Conservation (phyloP, 192 early-diverging fungal genomes). For the Backusella circina region DNA sequence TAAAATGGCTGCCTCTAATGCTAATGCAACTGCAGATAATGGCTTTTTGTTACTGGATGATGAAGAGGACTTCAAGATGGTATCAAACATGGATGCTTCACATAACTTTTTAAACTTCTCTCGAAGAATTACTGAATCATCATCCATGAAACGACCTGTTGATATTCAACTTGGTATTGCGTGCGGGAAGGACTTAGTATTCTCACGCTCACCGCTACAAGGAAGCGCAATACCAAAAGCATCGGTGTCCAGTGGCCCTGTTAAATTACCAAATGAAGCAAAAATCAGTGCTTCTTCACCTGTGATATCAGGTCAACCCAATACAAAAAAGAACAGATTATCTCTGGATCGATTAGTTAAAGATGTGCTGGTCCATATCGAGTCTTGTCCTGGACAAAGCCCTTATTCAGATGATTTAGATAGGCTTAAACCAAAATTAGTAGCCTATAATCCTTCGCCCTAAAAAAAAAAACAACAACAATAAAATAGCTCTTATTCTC, state of each 20-base stretch:
- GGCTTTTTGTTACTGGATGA: neutral
- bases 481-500: neutral
- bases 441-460: neutral
- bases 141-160: constrained; percentile 10
- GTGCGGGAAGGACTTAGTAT: neutral
- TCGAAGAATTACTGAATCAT: neutral
- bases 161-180: constrained; percentile 19
- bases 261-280: neutral
- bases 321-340: neutral
- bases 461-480: neutral
- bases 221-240: neutral
- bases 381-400: neutral
- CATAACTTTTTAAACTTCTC: constrained; percentile 10
- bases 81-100: neutral
- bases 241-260: neutral
- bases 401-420: constrained; percentile 5
- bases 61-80: neutral
- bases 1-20: neutral
- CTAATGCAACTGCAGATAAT: neutral
- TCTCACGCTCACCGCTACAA: neutral
- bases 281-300: neutral
- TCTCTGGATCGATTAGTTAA: neutral
- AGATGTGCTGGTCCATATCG: constrained; percentile 11
- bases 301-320: neutral
- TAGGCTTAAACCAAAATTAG: constrained; percentile 8